These are phyloP conservation scores for Exutisphaerella laricina DNA, from an alignment of 2,329 filamentous ascomycete genomes.

Conservation along the genomic window DNA sequence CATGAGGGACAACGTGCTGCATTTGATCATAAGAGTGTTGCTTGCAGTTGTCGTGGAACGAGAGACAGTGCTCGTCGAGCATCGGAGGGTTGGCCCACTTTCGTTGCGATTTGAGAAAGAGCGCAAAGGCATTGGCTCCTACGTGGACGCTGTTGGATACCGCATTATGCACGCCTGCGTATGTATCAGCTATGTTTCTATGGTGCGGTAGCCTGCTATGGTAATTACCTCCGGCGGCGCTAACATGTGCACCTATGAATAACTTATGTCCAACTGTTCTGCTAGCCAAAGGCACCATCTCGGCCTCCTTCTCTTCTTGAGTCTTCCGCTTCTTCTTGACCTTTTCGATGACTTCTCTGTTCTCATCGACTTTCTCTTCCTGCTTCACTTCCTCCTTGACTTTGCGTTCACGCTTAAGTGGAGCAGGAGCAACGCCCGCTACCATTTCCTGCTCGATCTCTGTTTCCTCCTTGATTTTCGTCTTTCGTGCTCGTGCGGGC, in stretches of 20 bases:
- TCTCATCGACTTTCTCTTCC: constrained; percentile 8
- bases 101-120: constrained; percentile 93
- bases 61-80: constrained; percentile 57
- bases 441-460: constrained; percentile 7
- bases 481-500: constrained; percentile 13
- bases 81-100: constrained; percentile 88
- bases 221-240: constrained; percentile 74
- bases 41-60: constrained; percentile 64
- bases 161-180: constrained; percentile 77
- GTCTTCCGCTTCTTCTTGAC: constrained; percentile 47
- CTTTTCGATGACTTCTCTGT: constrained; percentile 10
- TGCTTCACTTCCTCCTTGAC: constrained; percentile 13
- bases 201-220: too few species aligned
- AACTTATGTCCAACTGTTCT: constrained; percentile 70
- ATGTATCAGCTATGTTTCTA: background rate
- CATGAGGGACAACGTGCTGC: constrained; percentile 79
- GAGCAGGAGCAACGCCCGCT: background rate
- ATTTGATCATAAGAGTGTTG: constrained; percentile 65
- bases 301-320: constrained; percentile 52
- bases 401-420: constrained; percentile 14
- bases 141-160: constrained; percentile 46
- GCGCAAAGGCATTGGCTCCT: constrained; percentile 82
- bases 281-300: constrained; percentile 59
- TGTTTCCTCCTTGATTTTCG: constrained; percentile 15
- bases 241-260: constrained; percentile 89